phyloP scores from a whole-genome alignment of 2,329 filamentous ascomycete genomes.

The Apiospora kogelbergensis region DNA sequence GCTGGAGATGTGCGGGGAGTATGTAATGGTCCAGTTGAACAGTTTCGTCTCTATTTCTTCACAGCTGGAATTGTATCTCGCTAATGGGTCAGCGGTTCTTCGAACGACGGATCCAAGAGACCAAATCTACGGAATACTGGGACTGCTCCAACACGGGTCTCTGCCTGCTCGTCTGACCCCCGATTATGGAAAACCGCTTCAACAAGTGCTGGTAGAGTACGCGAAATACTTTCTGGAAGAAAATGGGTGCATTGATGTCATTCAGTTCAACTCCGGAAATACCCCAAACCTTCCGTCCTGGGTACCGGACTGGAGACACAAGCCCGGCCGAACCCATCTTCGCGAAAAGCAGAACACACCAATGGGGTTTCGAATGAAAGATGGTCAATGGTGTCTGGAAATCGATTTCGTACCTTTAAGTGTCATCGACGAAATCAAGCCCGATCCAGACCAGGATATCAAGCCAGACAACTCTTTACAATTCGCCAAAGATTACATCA shows the following conservation, averaged over 20 bases:
- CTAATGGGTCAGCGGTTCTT: not conserved
- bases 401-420: not conserved
- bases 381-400: not conserved
- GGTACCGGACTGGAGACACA: not conserved
- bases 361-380: rapidly evolving
- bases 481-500: not conserved
- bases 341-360: not conserved
- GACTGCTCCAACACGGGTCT: not conserved
- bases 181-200: not conserved
- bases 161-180: not conserved
- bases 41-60: too few species aligned
- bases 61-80: not conserved
- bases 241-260: not conserved
- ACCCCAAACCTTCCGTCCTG: not conserved
- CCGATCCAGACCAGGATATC: not conserved
- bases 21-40: too few species aligned
- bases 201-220: not conserved
- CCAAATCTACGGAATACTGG: not conserved
- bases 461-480: not conserved
- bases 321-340: not conserved
- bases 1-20: not conserved
- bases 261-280: not conserved
- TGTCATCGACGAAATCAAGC: not conserved
- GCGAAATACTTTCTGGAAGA: not conserved
- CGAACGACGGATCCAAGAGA: not conserved